Conservation (phyloP, 2,329 filamentous ascomycete genomes). For the Talaromyces sp. region DNA sequence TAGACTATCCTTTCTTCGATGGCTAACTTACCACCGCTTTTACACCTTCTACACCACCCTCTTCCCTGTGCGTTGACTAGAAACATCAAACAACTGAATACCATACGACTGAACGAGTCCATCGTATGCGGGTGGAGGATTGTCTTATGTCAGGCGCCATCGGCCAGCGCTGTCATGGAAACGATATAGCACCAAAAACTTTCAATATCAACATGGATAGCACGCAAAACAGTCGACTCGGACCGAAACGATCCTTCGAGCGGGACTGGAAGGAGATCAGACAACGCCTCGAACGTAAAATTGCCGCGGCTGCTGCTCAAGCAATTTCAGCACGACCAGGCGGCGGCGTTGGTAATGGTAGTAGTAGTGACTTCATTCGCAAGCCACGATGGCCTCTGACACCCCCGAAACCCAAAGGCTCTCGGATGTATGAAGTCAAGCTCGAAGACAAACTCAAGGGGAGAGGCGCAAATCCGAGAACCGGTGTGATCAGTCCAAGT, state of each 20-base stretch:
- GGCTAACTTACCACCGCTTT: background rate
- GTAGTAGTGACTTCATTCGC: background rate
- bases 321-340: constrained; percentile 10
- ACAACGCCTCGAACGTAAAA: constrained; percentile 10
- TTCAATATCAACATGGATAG: constrained; percentile 6
- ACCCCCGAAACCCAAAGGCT: constrained; percentile 5
- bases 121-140: background rate
- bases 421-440: constrained; percentile 12
- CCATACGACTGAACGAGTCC: background rate
- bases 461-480: constrained; percentile 28
- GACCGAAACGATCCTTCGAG: constrained; percentile 8
- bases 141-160: constrained; percentile 6
- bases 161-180: constrained; percentile 3
- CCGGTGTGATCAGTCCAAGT: constrained; percentile 32
- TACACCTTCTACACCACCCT: background rate
- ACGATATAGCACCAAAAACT: background rate
- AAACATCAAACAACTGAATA: background rate
- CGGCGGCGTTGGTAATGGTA: constrained; percentile 2
- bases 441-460: constrained; percentile 29
- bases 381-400: constrained; percentile 5
- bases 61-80: background rate
- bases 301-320: constrained; percentile 9
- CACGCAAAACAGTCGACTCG: background rate
- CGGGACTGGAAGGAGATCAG: constrained; percentile 11
- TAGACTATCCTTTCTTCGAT: background rate